Base-by-base conservation (phyloP, 208 protist species). In the Naegleria gruberi region DNA sequence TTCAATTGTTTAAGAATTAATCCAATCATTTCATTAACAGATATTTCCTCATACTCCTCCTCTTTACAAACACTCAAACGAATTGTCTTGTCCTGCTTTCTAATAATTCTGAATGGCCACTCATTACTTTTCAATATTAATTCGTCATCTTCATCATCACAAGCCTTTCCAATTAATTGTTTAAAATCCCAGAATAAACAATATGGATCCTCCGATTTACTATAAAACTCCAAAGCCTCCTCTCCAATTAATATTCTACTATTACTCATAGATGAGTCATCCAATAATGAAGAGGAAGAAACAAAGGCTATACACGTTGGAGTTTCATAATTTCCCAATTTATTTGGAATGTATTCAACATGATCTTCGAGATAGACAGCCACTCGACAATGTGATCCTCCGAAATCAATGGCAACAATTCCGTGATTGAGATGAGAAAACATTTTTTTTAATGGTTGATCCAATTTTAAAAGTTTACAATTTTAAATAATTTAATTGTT, bases 171-270 rank as follows among this genome's bases (percentile, higher is more conserved):
- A 89, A 99, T 98, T 90, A 99, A 95, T 85, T 97, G 96, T 92
- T 99, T 99, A n/a, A 96, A 97, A 89, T 99, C 97, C 92, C 15
- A 65, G 2, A 65, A 10, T 65, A 96, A 99, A 15, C 99, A 90
- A 46, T 97, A 98, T 81, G 97, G 96, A 0, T 89, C 84, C n/a
- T 95, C 95, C 45, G 98, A 98, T 85, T 95, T 95, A 12, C 93
- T 90, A 41, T 93, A 94, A 89, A 99, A 96, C 90, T 97, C 96
- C 90, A 97, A 98, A 40, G 97, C 97, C 7, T 95, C 93, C 41
- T 97, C 96, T 74, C 97, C 96, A 90, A 97, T 92, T 34, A 97
- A 92, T n/a, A n/a, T n/a, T n/a, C n/a, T n/a, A n/a, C n/a, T n/a
- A n/a, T n/a, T n/a, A n/a, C n/a, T n/a, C n/a, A n/a, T n/a, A n/a